Evolutionary conservation across 2,329 filamentous ascomycete genomes (phyloP).

Genomic region (Cordyceps cateniannulata): DNA sequence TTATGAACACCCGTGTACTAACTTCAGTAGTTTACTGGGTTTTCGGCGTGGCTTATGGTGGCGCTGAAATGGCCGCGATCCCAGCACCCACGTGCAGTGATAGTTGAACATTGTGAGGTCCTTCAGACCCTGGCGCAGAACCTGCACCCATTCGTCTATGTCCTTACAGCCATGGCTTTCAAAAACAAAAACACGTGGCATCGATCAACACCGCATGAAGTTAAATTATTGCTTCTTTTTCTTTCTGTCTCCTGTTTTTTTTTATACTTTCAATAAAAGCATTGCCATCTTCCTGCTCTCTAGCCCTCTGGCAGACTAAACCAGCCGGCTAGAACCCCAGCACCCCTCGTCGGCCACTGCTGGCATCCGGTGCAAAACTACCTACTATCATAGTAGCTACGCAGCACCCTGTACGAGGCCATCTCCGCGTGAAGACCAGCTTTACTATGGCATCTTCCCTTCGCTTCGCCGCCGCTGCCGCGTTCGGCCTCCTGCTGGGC

Average conservation of each 20-base stretch:
- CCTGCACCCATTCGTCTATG: too few species aligned
- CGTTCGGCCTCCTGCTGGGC: slow-evolving; percentile 7
- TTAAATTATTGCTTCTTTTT: too few species aligned
- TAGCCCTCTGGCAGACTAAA: neutral
- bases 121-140: neutral
- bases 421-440: neutral
- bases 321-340: neutral
- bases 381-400: too few species aligned
- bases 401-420: too few species aligned
- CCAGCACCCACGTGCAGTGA: neutral
- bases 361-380: neutral
- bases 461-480: slow-evolving; percentile 1
- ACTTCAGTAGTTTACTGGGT: neutral
- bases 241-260: neutral
- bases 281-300: neutral
- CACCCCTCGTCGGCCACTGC: neutral
- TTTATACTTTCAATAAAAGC: too few species aligned
- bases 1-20: neutral
- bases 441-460: neutral
- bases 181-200: neutral
- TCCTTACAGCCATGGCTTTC: neutral
- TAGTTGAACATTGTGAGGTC: neutral
- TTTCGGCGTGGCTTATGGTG: neutral
- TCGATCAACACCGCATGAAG: neutral
- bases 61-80: neutral